phyloP scores from a whole-genome alignment of 345 rosid species.

The Zanthoxylum bungeanum region DNA sequence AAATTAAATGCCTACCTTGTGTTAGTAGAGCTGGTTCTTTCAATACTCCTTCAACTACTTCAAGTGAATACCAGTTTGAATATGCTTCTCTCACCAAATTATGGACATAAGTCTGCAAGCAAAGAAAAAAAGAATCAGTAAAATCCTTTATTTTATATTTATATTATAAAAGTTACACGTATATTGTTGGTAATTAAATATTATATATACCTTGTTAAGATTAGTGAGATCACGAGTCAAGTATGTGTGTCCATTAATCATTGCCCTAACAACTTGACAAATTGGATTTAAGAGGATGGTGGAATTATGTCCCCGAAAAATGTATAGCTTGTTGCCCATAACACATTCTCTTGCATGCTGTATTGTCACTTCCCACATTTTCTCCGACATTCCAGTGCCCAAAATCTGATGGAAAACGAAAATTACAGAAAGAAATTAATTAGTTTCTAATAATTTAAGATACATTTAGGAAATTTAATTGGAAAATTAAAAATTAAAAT shows the following conservation, averaged over 20 bases:
- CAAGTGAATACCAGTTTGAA: slow-evolving; percentile 44
- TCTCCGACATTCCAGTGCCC: slow-evolving; percentile 72
- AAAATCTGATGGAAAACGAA: slow-evolving; percentile 53
- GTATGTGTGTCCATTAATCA: slow-evolving; percentile 41
- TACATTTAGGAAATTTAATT: not conserved
- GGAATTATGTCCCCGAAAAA: slow-evolving; percentile 32
- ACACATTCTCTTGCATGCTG: slow-evolving; percentile 71
- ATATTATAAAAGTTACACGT: too few relatives aligned
- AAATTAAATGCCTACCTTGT: too few relatives aligned
- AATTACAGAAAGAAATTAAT: not conserved
- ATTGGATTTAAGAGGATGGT: slow-evolving; percentile 53
- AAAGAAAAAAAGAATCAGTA: too few relatives aligned
- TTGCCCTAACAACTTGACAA: slow-evolving; percentile 55
- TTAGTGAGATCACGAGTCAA: slow-evolving; percentile 27
- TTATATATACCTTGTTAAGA: slow-evolving; percentile 48
- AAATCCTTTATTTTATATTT: too few relatives aligned
- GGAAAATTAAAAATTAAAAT: not conserved
- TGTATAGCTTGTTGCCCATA: slow-evolving; percentile 51
- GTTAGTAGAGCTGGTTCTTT: slow-evolving; percentile 45
- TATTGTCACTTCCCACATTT: slow-evolving; percentile 64
- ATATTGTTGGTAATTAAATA: too few relatives aligned
- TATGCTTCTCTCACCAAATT: slow-evolving; percentile 58
- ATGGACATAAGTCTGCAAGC: slow-evolving; percentile 40
- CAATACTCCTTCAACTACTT: slow-evolving; percentile 39
- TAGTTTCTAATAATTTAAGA: not conserved